Evolutionary conservation across 2,329 filamentous ascomycete species (phyloP), one percentile per base, ranked within the genome.

Genomic region (Colletotrichum karsti): DNA sequence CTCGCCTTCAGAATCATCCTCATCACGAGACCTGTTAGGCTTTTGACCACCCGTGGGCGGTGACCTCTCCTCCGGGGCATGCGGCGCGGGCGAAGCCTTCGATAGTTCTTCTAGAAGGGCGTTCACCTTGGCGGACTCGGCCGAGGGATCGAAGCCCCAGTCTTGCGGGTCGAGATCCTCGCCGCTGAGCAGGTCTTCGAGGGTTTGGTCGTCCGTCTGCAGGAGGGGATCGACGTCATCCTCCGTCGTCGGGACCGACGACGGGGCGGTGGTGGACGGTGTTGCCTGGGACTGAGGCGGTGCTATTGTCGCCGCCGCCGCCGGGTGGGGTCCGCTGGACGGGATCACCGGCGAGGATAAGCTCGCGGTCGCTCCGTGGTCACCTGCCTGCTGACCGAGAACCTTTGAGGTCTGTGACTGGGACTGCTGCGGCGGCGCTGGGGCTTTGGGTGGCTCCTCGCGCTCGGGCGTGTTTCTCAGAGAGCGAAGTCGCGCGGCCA

Each of bases 1-100:
- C 35, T 87, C 85, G 1, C 82, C 82, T n/a, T 88, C 85, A 0
- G 86, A 88, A 71, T 87, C 78, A 55, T 83, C 79, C 0, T 77
- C 77, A 9, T 60, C 50, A 59, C 30, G 7, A 1, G 77, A 75
- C 2, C 71, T 72, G 0, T 72, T 70, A 8, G 46, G n/a, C 20
- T 35, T 10, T 12, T 58, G 30, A 2, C 18, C 28, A n/a, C n/a
- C n/a, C n/a, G n/a, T n/a, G n/a, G n/a, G n/a, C n/a, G n/a, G n/a
- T 28, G 7, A n/a, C 44, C 33, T 7, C 13, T 22, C 12, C 12
- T 46, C 33, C 9, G n/a, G 51, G 13, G 20, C 30, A 12, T 64
- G 37, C 26, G 37, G 60, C 26, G 22, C 51, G 18, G 51, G 46
- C 15, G 66, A 67, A 18, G 65, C 41, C 33, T 65, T 69, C 2